Base-by-base conservation (phyloP, 371 early-diverging fungal genomes). In the Mucor ambiguus region DNA sequence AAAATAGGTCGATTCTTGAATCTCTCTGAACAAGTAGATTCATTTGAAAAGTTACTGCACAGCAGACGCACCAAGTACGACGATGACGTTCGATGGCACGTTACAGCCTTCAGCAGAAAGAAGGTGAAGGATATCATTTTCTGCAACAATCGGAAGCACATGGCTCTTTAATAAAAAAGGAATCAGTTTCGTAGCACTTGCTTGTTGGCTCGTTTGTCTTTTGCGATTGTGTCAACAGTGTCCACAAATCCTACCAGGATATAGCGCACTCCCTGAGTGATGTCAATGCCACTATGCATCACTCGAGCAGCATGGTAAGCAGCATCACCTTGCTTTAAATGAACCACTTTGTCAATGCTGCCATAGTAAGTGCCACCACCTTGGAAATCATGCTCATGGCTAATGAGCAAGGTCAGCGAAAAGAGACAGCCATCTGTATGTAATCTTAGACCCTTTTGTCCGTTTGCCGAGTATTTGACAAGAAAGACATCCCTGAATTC, bases 341-440 rank as follows among this genome's bases (percentile, higher is more conserved):
- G 59, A 4, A 82, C 32, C 14, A 69, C 67, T 2, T 64, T 12
- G 11, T 80, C 69, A 4, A 80, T 75, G 22, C 77, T 66, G 32
- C 58, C 63, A 58, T 83, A 87, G 12, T 64, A 76, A 14, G 87
- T 89, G 6, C 89, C 89, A 33, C 89, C 89, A 11, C 88, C 88
- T 24, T 78, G 74, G 65, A 88, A 89, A n/a, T 87, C 84, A n/a
- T 56, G 43, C 8, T 71, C 64, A 22, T 73, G 41, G 58, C 83
- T 88, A 29, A 89, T 64, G 38, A 89, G 75, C 3, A 88, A 57
- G 11, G 85, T 89, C 41, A 89, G 71, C 4, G 85, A 85, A 1
- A 87, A 70, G 38, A 89, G 64, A 49, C 89, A 86, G 0, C 89
- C 89, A 58, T 89, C 89, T 20, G 85, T 80, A 58, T 89, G 89